A percentile compares a stretch with the other conserved stretches of the same genome.
phyloP scores from a whole-genome alignment of 345 rosid species.

The Gossypium turneri region DNA sequence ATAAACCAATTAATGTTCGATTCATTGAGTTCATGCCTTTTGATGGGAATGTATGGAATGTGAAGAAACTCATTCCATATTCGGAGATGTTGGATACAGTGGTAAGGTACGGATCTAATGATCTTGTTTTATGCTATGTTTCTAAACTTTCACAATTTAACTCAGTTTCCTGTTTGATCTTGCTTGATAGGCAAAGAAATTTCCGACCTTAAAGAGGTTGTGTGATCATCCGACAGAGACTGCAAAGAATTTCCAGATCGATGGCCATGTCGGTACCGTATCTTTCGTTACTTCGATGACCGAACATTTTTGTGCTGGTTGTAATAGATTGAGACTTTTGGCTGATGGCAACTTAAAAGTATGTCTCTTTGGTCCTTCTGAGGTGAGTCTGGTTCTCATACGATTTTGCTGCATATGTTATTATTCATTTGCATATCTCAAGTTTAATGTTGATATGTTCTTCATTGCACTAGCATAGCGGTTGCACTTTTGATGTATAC shows the following conservation, averaged over 20 bases:
- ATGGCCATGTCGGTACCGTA: slow-evolving; percentile 78
- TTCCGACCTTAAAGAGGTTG: slow-evolving; percentile 52
- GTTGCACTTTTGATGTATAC: too few relatives aligned
- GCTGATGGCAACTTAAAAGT: slow-evolving; percentile 99
- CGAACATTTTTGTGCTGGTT: slow-evolving; percentile 95
- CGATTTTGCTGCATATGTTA: not conserved
- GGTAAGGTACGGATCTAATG: slow-evolving; percentile 69
- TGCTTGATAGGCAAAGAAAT: slow-evolving; percentile 30
- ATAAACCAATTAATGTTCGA: slow-evolving; percentile 80
- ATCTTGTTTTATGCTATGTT: slow-evolving; percentile 14
- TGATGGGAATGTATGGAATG: slow-evolving; percentile 97
- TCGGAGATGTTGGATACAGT: slow-evolving; percentile 81
- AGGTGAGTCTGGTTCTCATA: slow-evolving; percentile 37
- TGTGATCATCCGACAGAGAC: slow-evolving; percentile 81
- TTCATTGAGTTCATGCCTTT: slow-evolving; percentile 99
- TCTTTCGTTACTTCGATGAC: slow-evolving; percentile 98
- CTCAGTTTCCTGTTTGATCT: slow-evolving; percentile 11
- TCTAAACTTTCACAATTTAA: slow-evolving; percentile 2
- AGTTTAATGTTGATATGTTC: too few relatives aligned
- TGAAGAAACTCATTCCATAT: slow-evolving; percentile 78
- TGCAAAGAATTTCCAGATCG: slow-evolving; percentile 80
- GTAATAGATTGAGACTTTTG: slow-evolving; percentile 89
- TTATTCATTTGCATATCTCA: not conserved
- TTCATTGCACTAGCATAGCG: too few relatives aligned
- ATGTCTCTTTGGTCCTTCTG: slow-evolving; percentile 97